phyloP scores from a whole-genome alignment of 345 rosid genomes.

The Capsella bursapastoris region DNA sequence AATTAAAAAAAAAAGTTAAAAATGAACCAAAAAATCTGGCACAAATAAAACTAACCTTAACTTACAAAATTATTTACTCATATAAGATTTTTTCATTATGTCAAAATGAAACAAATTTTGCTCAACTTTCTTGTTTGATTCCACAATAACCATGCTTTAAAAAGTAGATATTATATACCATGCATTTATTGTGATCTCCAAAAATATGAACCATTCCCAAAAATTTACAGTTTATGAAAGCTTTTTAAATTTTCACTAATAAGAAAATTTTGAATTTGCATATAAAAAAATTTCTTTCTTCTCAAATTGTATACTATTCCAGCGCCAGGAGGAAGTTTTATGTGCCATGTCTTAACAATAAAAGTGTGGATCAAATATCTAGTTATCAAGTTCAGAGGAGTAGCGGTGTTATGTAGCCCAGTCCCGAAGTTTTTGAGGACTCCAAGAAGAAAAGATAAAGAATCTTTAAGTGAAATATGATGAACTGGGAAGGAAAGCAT shows the following conservation, averaged over 20 bases:
- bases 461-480: slow-evolving; percentile 1
- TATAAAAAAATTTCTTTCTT: background rate
- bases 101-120: slow-evolving; percentile 5
- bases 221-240: slow-evolving; percentile 2
- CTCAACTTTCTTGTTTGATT: background rate
- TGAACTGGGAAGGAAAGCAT: slow-evolving; percentile 18
- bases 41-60: slow-evolving; percentile 5
- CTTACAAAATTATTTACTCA: background rate
- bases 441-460: slow-evolving; percentile 15
- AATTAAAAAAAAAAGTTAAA: slow-evolving; percentile 5
- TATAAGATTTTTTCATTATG: background rate
- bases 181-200: slow-evolving; percentile 1
- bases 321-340: background rate
- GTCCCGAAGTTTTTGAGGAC: background rate
- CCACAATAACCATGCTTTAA: background rate
- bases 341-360: background rate
- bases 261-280: background rate
- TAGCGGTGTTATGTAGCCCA: slow-evolving; percentile 3
- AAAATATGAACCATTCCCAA: slow-evolving; percentile 12
- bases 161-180: background rate
- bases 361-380: background rate
- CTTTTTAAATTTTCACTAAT: background rate
- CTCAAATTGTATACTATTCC: background rate
- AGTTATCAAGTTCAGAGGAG: background rate
- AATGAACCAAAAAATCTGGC: background rate